Evolutionary conservation across 208 protist genomes (phyloP), one percentile per base, ranked within the genome.

Genomic region (Leishmania aethiopica): DNA sequence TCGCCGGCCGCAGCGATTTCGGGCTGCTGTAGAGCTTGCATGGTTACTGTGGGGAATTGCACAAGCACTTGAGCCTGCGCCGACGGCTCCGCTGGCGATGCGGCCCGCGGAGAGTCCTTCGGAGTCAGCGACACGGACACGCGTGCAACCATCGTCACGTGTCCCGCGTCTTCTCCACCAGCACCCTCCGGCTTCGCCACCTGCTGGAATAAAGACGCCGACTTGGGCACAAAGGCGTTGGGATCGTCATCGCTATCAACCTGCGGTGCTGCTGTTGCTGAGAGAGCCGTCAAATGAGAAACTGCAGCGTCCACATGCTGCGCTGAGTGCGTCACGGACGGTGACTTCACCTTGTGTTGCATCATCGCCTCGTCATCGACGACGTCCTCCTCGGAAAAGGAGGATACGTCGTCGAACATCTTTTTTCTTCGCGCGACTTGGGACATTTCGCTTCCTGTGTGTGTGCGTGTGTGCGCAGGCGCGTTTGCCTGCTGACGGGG

Each of bases 401-500:
- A 84, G 45, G 87, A 90, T 49, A 86, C 57, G 81, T 89, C 85
- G 71, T 89, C 89, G 75, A 90, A 92, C 86, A 92, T 84, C 70
- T 88, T 86, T 78, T 90, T 92, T 53, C 45, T 77, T n/a, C 69
- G 78, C 3, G 66, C 62, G 8, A 75, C 71, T 25, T 80, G 51
- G 15, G 81, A 81, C 81, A 85, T 85, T 55, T 51, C 3, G 19
- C 45, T 42, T 28, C 7, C 45, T 11, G 28, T 47, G 73, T 51
- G 53, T 66, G 45, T 35, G 35, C 37, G 49, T 66, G 51, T 76
- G 6, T 76, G 72, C 6, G 47, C 15, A 37, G 35, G 51, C 11
- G 51, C 7, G 72, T 10, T 10, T 55, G 28, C 45, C 35, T 76
- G 45, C 19, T 40, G 10, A 66, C 7, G 10, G 10, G 71, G 35